A percentile compares a stretch with the other conserved stretches of the same genome.
Conservation (phyloP, 495 filamentous ascomycete species). For the Talaromyces wortmannii region DNA sequence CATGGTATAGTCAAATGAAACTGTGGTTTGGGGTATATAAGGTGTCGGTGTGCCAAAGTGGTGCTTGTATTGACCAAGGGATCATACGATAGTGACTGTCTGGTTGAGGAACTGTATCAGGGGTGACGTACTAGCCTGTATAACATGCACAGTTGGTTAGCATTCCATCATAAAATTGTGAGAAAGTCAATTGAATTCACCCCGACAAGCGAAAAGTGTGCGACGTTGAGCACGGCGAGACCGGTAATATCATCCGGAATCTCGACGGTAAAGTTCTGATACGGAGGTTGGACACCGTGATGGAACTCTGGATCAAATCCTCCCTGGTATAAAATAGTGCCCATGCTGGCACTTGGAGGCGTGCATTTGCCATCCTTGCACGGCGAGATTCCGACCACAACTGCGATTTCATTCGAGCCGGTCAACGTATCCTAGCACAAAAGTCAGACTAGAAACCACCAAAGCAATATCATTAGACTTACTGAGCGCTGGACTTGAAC, state of each 20-base stretch:
- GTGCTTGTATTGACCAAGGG: not conserved
- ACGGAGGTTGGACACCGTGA: conserved; percentile 14
- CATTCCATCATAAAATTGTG: not conserved
- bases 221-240: not conserved
- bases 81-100: not conserved
- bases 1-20: no score
- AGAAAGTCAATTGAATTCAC: not conserved
- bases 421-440: conserved; percentile 19
- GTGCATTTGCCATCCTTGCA: conserved; percentile 12
- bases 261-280: conserved; percentile 31
- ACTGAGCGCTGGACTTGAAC: conserved; percentile 28
- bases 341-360: conserved; percentile 13
- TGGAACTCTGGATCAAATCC: conserved; percentile 24
- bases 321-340: conserved; percentile 22
- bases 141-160: not conserved
- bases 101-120: not conserved
- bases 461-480: not conserved
- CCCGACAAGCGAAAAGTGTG: not conserved
- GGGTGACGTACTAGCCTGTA: not conserved
- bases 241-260: not conserved
- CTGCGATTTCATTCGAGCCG: conserved; percentile 15
- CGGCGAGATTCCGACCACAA: conserved; percentile 27
- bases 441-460: not conserved
- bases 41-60: no score
- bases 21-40: no score